A percentile compares a stretch with the other conserved stretches of the same genome.
phyloP scores from a whole-genome alignment of 352 stramenopile genomes.

The Globisporangium viniferum region DNA sequence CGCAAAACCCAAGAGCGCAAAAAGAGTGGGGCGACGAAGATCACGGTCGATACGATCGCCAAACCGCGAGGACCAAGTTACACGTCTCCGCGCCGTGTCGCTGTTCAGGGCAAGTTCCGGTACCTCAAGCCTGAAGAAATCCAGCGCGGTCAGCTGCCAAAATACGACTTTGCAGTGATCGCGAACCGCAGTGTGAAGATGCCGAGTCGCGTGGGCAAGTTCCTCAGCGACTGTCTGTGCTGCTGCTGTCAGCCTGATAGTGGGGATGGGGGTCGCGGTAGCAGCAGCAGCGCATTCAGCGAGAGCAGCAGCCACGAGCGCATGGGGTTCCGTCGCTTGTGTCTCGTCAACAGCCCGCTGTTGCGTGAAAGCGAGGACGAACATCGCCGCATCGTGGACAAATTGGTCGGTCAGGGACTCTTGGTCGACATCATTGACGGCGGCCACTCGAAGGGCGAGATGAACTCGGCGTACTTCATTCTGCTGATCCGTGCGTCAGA shows the following conservation, averaged over 20 bases:
- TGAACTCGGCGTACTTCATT: slow-evolving; percentile 81
- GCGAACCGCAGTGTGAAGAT: slow-evolving; percentile 62
- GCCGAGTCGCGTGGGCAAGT: slow-evolving; percentile 28
- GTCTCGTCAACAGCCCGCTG: slow-evolving; percentile 43
- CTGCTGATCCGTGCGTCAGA: slow-evolving; percentile 64
- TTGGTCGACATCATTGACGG: slow-evolving; percentile 84
- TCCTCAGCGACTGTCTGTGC: slow-evolving; percentile 30
- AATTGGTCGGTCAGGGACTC: slow-evolving; percentile 65
- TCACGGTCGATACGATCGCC: neutral
- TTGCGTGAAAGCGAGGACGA: slow-evolving; percentile 75
- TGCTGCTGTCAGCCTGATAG: slow-evolving; percentile 30
- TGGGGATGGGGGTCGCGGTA: slow-evolving; percentile 11
- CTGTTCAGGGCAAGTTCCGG: slow-evolving; percentile 46
- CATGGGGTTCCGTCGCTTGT: slow-evolving; percentile 65
- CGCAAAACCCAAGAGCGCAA: slow-evolving; percentile 18
- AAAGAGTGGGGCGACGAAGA: slow-evolving; percentile 16
- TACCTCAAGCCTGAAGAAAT: slow-evolving; percentile 86
- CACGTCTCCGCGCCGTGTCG: slow-evolving; percentile 22
- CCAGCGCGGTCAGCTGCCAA: slow-evolving; percentile 41
- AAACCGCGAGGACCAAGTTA: slow-evolving; percentile 18
- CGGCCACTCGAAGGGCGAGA: slow-evolving; percentile 74
- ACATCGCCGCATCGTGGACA: slow-evolving; percentile 75
- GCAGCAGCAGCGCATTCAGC: slow-evolving; percentile 20
- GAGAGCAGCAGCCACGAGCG: slow-evolving; percentile 38
- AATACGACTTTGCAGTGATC: slow-evolving; percentile 83